phyloP scores from a whole-genome alignment of 371 early-diverging fungal genomes.

The Lichtheimia ornata region DNA sequence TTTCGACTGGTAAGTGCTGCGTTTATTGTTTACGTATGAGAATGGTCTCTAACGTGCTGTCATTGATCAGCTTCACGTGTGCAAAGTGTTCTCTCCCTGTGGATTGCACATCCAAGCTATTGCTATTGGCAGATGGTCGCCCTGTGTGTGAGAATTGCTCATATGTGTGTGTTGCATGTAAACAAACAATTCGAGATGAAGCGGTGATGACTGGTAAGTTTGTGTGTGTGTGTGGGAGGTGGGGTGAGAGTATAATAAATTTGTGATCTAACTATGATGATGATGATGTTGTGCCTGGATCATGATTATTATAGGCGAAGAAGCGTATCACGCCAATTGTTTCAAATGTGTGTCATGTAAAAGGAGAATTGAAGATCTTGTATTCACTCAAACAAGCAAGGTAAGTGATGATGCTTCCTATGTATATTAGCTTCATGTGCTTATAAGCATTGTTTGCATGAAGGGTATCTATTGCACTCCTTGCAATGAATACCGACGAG shows the following conservation, averaged over 20 bases:
- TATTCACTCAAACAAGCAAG: constrained; percentile 81
- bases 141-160: constrained; percentile 88
- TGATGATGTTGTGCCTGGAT: background rate
- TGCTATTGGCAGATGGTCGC: constrained; percentile 77
- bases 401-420: constrained; percentile 18
- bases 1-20: constrained; percentile 4
- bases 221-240: no score
- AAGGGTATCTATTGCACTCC: constrained; percentile 52
- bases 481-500: constrained; percentile 42
- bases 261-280: background rate
- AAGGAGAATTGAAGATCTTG: constrained; percentile 72
- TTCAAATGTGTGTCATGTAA: constrained; percentile 79
- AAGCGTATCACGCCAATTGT: constrained; percentile 83
- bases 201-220: constrained; percentile 80
- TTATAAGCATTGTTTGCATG: no score
- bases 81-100: constrained; percentile 74
- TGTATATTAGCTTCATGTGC: no score
- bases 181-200: constrained; percentile 80
- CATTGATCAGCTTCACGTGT: constrained; percentile 71
- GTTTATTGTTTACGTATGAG: background rate
- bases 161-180: constrained; percentile 80
- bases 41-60: background rate
- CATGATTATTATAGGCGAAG: constrained; percentile 63
- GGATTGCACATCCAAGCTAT: constrained; percentile 73
- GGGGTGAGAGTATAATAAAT: background rate